These are phyloP conservation scores for Prosopis cineraria DNA, from an alignment of 306 rosid species.

Conservation along the genomic window DNA sequence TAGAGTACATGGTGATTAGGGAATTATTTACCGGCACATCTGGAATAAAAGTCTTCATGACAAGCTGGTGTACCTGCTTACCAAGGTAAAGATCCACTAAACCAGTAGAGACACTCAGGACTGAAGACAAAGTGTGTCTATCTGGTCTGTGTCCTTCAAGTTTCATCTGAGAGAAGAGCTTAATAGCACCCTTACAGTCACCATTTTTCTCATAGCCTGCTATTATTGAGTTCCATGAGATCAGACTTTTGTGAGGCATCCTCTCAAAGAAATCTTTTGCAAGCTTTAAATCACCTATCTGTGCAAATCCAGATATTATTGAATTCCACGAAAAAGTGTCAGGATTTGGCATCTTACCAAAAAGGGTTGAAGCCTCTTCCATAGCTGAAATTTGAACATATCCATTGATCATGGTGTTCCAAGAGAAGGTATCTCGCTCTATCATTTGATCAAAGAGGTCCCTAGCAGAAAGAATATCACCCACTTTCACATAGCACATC, in stretches of 20 bases:
- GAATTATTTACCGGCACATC: slow-evolving; percentile 52
- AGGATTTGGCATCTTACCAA: slow-evolving; percentile 44
- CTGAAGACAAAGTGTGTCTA: slow-evolving; percentile 51
- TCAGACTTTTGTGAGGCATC: slow-evolving; percentile 46
- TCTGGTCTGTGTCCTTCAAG: slow-evolving; percentile 52
- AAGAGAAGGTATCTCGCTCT: slow-evolving; percentile 48
- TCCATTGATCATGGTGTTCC: slow-evolving; percentile 54
- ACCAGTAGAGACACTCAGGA: slow-evolving; percentile 49
- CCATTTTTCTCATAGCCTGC: slow-evolving; percentile 53
- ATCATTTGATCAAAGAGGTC: slow-evolving; percentile 49
- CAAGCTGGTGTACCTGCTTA: slow-evolving; percentile 54
- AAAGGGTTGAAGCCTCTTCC: slow-evolving; percentile 51
- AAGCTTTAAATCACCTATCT: slow-evolving; percentile 39
- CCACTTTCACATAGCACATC: slow-evolving; percentile 53
- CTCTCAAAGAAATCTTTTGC: slow-evolving; percentile 44
- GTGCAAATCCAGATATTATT: slow-evolving; percentile 48
- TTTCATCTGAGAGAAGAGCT: slow-evolving; percentile 50
- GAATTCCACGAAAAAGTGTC: slow-evolving; percentile 53
- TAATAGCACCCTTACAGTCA: slow-evolving; percentile 44
- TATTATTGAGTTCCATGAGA: slow-evolving; percentile 54
- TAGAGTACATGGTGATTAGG: slow-evolving; percentile 57
- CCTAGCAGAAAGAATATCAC: slow-evolving; percentile 47
- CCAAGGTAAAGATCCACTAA: slow-evolving; percentile 56
- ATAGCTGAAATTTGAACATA: slow-evolving; percentile 50
- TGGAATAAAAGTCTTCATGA: slow-evolving; percentile 47